Evolutionary conservation across 768 basidiomycete genomes (phyloP), one percentile per base, ranked within the genome.

Genomic region (Phlebiopsis flavidoalba): DNA sequence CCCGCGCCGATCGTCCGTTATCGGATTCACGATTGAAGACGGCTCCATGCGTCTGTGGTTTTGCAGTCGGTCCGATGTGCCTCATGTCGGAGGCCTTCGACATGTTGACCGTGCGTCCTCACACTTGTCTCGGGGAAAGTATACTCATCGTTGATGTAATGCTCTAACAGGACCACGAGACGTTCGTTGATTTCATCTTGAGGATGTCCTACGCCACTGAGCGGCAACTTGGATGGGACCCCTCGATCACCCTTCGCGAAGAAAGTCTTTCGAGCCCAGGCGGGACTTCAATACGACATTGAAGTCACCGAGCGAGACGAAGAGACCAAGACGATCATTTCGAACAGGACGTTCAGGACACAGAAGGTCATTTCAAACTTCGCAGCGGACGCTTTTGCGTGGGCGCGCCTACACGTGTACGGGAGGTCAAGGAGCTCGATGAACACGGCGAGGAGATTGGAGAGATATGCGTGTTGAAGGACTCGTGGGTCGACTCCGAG

Each of bases 11-110:
- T 57, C 67, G 5, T 70, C 71, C 35, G 59, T 64, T 2, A 67
- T 71, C 19, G 73, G 72, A 0, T 67, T 74, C 26, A 72, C 69
- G 0, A 58, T 72, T 15, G 69, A 74, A 53, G 64, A 69, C 48
- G 64, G 24, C 0, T 6, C 46, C 0, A 62, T 68, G 65, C 63
- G 74, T 19, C 1, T 76, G 26, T 76, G 75, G 75, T 67, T 45
- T 59, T 63, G 50, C 52, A 62, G 58, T 19, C 70, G 71, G n/a
- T 62, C 67, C 3, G 55, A 59, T 6, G 43, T 69, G 12, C 19
- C n/a, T 70, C 14, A 66, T 69, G 3, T 60, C 53, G n/a, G 26
- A 64, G 22, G 17, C 43, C 19, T 64, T 69, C 31, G 37, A 68
- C 51, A 68, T 66, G 53, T 57, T 15, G 62, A 33, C 31, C 59